Percentiles rank a stretch among this genome's conserved stretches.
These are phyloP conservation scores for Camellia granthamiana DNA, from an alignment of 148 eudicot genomes.

Conservation along the genomic window DNA sequence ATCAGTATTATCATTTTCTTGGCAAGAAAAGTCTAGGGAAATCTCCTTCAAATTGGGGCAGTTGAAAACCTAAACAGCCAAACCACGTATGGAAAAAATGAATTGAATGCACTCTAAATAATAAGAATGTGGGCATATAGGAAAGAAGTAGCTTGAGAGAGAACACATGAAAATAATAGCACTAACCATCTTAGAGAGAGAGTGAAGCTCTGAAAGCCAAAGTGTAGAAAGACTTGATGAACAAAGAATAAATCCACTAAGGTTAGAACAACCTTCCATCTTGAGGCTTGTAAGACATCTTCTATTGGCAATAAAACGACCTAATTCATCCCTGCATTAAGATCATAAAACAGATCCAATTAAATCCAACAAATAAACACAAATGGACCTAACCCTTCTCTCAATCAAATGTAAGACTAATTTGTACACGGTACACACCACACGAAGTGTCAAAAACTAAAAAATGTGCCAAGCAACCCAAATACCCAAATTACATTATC, in stretches of 20 bases:
- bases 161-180: slow-evolving; percentile 6
- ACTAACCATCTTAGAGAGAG: slow-evolving; percentile 79
- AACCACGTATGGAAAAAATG: not conserved
- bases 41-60: slow-evolving; percentile 85
- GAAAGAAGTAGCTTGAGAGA: not conserved
- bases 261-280: slow-evolving; percentile 83
- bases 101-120: not conserved
- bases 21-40: slow-evolving; percentile 69
- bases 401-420: not conserved
- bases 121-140: not conserved
- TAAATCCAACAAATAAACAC: not conserved
- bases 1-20: slow-evolving; percentile 75
- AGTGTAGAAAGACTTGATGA: slow-evolving; percentile 72
- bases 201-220: slow-evolving; percentile 91
- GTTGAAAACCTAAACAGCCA: slow-evolving; percentile 53
- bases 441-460: not conserved
- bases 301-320: slow-evolving; percentile 84
- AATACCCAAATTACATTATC: not conserved
- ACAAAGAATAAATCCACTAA: slow-evolving; percentile 59
- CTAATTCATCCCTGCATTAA: slow-evolving; percentile 76
- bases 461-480: not conserved
- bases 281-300: slow-evolving; percentile 71
- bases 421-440: not conserved
- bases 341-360: slow-evolving; percentile 19
- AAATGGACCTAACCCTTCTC: not conserved